Conservation (phyloP, 1,284 basidiomycete species). For the Sphaerobolus stellatus region DNA sequence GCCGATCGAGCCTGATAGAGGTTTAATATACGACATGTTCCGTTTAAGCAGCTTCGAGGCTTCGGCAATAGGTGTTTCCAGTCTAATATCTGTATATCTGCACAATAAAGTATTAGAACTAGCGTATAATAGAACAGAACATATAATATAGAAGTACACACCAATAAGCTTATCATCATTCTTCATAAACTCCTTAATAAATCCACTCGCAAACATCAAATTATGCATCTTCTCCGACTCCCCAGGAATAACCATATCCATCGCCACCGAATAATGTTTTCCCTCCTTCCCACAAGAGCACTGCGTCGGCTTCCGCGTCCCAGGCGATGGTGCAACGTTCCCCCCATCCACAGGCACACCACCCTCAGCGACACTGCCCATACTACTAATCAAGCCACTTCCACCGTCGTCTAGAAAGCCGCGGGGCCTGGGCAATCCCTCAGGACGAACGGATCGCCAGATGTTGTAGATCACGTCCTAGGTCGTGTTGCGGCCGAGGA, state of each 20-base stretch:
- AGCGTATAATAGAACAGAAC: background rate
- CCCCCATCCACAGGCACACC: constrained; percentile 11
- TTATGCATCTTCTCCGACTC: constrained; percentile 96
- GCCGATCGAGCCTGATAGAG: constrained; percentile 83
- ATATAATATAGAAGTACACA: constrained; percentile 42
- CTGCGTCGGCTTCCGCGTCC: constrained; percentile 52
- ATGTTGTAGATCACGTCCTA: constrained; percentile 97
- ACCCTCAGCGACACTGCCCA: constrained; percentile 9
- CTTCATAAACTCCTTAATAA: constrained; percentile 91
- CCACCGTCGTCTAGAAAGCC: constrained; percentile 14
- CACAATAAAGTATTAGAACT: background rate
- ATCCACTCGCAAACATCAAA: constrained; percentile 93
- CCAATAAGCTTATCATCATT: constrained; percentile 88
- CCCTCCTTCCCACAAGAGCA: constrained; percentile 77
- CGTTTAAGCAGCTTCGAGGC: constrained; percentile 78
- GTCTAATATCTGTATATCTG: constrained; percentile 91
- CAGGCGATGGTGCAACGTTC: background rate
- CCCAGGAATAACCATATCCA: constrained; percentile 82
- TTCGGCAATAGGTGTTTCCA: constrained; percentile 71
- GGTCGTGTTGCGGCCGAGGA: constrained; percentile 94
- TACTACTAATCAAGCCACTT: background rate
- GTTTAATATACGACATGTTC: constrained; percentile 95
- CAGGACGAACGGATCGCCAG: constrained; percentile 88
- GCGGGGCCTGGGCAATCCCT: constrained; percentile 30
- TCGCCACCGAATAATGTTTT: constrained; percentile 73